phyloP scores from a whole-genome alignment of 2,329 filamentous ascomycete species.

The Pezicula radicicola region DNA sequence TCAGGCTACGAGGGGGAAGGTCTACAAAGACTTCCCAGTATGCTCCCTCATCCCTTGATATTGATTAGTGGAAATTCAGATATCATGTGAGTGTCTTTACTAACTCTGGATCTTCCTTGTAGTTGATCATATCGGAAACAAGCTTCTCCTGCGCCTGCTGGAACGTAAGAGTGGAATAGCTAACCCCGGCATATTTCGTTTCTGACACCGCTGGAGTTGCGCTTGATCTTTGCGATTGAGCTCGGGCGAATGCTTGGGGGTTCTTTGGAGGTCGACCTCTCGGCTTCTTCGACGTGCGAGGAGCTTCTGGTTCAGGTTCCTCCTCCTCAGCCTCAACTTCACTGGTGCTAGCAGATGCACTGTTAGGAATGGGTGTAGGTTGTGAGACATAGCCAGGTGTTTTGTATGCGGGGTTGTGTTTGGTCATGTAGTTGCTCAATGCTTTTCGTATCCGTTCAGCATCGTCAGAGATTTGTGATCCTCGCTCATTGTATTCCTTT shows the following conservation, averaged over 20 bases:
- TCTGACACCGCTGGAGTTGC: conserved; percentile 43
- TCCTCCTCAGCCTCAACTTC: conserved; percentile 29
- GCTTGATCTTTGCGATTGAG: conserved; percentile 33
- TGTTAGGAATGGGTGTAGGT: conserved; percentile 65
- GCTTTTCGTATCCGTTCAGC: conserved; percentile 85
- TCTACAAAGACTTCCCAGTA: conserved; percentile 74
- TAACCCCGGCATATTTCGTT: conserved; percentile 50
- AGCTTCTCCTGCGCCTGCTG: conserved; percentile 87
- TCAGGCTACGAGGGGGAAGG: conserved; percentile 70
- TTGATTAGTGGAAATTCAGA: conserved; percentile 1
- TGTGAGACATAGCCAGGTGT: conserved; percentile 64
- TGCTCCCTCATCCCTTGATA: conserved; percentile 61
- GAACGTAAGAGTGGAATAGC: conserved; percentile 72
- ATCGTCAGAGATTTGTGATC: conserved; percentile 73
- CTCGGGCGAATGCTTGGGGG: conserved; percentile 19
- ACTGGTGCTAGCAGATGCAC: conserved; percentile 30
- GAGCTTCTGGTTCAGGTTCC: conserved; percentile 27
- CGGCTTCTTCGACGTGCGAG: conserved; percentile 11
- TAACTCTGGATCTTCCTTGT: conserved; percentile 64
- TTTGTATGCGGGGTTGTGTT: conserved; percentile 80
- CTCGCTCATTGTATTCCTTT: conserved; percentile 77
- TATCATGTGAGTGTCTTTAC: conserved; percentile 20
- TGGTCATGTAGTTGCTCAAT: conserved; percentile 83
- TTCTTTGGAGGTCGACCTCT: conserved; percentile 22
- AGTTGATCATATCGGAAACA: conserved; percentile 66